These are phyloP conservation scores for Termitomyces sp. DNA, from an alignment of 768 basidiomycete genomes.

Conservation along the genomic window DNA sequence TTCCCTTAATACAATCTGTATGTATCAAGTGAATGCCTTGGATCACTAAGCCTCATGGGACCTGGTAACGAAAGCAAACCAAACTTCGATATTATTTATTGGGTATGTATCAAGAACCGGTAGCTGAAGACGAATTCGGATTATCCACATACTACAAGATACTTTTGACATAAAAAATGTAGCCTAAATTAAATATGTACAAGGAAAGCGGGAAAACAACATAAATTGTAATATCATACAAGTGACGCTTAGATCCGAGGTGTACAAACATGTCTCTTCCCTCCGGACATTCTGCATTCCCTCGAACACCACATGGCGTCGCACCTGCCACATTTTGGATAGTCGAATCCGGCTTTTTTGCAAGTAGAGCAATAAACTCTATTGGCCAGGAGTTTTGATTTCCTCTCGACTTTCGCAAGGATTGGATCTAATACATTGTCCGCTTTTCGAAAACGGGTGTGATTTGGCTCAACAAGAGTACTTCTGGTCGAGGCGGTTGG, in stretches of 20 bases:
- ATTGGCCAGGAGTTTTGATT: conserved; percentile 42
- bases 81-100: background rate
- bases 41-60: no score
- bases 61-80: background rate
- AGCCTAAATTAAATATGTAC: background rate
- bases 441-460: conserved; percentile 3
- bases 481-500: conserved; percentile 15
- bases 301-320: conserved; percentile 60
- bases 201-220: background rate
- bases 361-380: conserved; percentile 44
- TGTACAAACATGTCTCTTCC: conserved; percentile 45
- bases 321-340: conserved; percentile 58
- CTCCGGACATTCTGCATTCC: conserved; percentile 47
- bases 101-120: background rate
- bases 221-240: background rate
- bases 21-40: background rate
- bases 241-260: background rate
- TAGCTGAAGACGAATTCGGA: background rate
- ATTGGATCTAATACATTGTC: conserved; percentile 35
- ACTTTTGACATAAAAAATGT: background rate
- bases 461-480: conserved; percentile 7
- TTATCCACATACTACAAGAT: background rate
- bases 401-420: conserved; percentile 43
- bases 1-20: background rate
- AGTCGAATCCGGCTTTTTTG: conserved; percentile 45